phyloP scores from a whole-genome alignment of 352 stramenopile species.

The Phytopythium oedochilum region DNA sequence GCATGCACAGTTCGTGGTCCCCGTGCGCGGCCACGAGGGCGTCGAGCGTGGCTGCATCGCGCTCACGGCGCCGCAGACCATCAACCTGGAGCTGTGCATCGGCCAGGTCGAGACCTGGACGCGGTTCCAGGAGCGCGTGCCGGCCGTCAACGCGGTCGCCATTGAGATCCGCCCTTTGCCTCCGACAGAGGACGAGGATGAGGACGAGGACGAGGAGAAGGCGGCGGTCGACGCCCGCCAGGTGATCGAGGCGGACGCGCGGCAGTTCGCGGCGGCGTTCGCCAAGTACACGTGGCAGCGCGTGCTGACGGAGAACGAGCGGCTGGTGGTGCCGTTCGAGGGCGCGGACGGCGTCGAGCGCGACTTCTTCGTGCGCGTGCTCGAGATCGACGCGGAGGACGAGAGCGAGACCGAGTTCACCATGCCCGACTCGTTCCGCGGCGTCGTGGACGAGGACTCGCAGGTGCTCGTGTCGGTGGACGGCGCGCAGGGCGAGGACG shows the following conservation, averaged over 20 bases:
- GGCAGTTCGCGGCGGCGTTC: conserved; percentile 50
- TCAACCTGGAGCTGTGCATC: conserved; percentile 80
- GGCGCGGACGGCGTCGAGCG: conserved; percentile 30
- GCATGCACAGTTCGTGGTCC: conserved; percentile 75
- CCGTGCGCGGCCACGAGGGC: conserved; percentile 30
- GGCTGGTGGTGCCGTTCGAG: conserved; percentile 48
- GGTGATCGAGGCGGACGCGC: conserved; percentile 36
- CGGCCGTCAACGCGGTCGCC: conserved; percentile 34
- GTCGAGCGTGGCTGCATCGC: conserved; percentile 52
- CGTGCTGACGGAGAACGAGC: conserved; percentile 79
- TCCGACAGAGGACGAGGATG: conserved; percentile 4
- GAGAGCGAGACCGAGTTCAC: conserved; percentile 78
- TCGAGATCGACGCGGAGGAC: conserved; percentile 68
- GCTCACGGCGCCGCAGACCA: conserved; percentile 56
- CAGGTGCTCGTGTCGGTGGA: conserved; percentile 61
- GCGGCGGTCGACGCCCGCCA: background rate
- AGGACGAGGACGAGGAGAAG: conserved; percentile 13
- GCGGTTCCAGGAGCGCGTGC: conserved; percentile 56
- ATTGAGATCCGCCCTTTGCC: conserved; percentile 69
- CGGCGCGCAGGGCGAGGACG: conserved; percentile 14
- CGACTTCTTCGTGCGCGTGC: conserved; percentile 66
- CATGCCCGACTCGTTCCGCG: conserved; percentile 81
- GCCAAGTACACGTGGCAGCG: conserved; percentile 46
- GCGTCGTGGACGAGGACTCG: conserved; percentile 50
- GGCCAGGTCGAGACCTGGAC: conserved; percentile 67